These are phyloP conservation scores for Ammopiptanthus mongolicus DNA, from an alignment of 306 rosid genomes.

Conservation along the genomic window DNA sequence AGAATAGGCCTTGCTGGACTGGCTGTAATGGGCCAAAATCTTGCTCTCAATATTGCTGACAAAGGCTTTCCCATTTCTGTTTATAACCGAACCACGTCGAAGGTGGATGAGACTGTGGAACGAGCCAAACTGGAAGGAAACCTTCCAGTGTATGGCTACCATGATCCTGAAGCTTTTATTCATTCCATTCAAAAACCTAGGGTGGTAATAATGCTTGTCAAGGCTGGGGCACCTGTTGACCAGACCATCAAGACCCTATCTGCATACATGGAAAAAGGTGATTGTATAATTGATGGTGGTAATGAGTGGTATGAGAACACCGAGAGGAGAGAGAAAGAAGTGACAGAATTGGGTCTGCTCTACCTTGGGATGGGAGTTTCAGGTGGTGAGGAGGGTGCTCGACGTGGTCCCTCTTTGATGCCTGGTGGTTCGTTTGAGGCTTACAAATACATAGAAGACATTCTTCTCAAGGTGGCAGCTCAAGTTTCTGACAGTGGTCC, in stretches of 20 bases:
- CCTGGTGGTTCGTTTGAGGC: slow-evolving; percentile 94
- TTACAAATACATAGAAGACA: slow-evolving; percentile 77
- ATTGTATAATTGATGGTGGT: slow-evolving; percentile 90
- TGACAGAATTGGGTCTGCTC: slow-evolving; percentile 69
- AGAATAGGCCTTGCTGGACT: slow-evolving; percentile 87
- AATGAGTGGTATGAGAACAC: slow-evolving; percentile 98
- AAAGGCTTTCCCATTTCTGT: slow-evolving; percentile 94
- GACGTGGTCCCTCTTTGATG: slow-evolving; percentile 90
- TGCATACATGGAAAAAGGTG: slow-evolving; percentile 77
- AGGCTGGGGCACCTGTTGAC: slow-evolving; percentile 96
- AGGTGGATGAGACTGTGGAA: slow-evolving; percentile 88
- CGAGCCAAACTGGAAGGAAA: slow-evolving; percentile 75
- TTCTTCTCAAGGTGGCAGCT: slow-evolving; percentile 92
- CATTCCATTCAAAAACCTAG: slow-evolving; percentile 78
- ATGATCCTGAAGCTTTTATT: slow-evolving; percentile 83
- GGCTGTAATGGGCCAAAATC: slow-evolving; percentile 96
- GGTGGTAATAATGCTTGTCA: slow-evolving; percentile 84
- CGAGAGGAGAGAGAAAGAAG: slow-evolving; percentile 75
- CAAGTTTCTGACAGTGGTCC: slow-evolving; percentile 91
- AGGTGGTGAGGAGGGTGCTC: slow-evolving; percentile 97
- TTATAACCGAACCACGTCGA: slow-evolving; percentile 82
- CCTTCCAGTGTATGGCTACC: slow-evolving; percentile 87
- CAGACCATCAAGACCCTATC: slow-evolving; percentile 89
- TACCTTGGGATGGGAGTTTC: slow-evolving; percentile 98
- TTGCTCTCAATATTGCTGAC: slow-evolving; percentile 91